Evolutionary conservation across 169 alveolate genomes (phyloP).

Genomic region (Pseudocohnilembus persalinus): DNA sequence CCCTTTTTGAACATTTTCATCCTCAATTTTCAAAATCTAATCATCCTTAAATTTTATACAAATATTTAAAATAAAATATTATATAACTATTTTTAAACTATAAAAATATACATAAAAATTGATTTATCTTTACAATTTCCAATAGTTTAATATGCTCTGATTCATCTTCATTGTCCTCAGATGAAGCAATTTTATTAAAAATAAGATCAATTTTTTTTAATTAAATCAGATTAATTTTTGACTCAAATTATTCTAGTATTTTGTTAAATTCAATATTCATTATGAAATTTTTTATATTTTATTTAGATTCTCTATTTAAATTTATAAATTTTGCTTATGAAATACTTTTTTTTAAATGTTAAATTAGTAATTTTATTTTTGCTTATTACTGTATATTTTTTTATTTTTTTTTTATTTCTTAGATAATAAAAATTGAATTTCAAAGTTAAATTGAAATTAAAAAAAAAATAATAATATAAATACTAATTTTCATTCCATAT

Average conservation of each 20-base stretch:
- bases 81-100: neutral
- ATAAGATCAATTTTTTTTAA: constrained; percentile 15
- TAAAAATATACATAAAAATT: neutral
- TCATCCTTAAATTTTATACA: neutral
- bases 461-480: too few species aligned
- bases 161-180: neutral
- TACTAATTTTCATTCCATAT: too few species aligned
- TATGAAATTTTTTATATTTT: neutral
- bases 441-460: neutral
- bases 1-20: neutral
- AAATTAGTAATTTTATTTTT: neutral
- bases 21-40: neutral
- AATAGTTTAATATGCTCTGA: neutral
- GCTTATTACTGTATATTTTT: neutral
- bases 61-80: neutral
- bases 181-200: constrained; percentile 1
- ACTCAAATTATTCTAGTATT: constrained; percentile 10
- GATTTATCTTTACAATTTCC: neutral
- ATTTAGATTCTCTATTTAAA: neutral
- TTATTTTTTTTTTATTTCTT: neutral
- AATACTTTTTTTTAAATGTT: neutral
- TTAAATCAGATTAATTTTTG: constrained; percentile 3
- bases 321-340: neutral
- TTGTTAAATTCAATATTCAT: neutral
- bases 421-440: neutral